Evolutionary conservation across 352 stramenopile genomes (phyloP), one percentile per base, ranked within the genome.

Genomic region (Globisporangium echinulatum): DNA sequence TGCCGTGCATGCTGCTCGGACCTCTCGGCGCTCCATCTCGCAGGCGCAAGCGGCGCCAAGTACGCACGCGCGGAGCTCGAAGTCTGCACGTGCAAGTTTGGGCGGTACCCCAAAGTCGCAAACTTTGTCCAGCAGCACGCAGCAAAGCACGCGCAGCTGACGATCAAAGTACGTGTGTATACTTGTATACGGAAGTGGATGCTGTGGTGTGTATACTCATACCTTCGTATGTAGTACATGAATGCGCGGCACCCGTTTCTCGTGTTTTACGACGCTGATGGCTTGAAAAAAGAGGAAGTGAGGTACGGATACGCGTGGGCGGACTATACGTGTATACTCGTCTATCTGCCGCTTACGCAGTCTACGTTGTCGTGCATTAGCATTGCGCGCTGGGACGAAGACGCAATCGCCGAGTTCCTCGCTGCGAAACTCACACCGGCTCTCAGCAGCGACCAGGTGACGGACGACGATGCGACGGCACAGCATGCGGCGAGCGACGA

Each of bases 331-430:
- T 33, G 25, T 33, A 33, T 33, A 3, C 25, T 33, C 3, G 25
- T 33, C 25, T 33, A 33, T 33, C 25, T 33, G 25, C 25, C 3
- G 25, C 39, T 25, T 19, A 25, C 15, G 25, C 25, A 33, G 25
- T 33, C 25, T 43, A 5, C 25, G 48, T 54, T 13, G 37, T 11
- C 15, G 25, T 19, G 10, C 4, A 6, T 1, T 40, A 90, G 80
- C 61, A 81, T 90, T 57, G 74, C 77, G 44, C 73, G 79, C 52
- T 90, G 80, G 80, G 77, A 90, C 38, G 80, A 90, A 60, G 74
- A 85, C 36, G 79, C 80, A 7, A 88, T 90, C 66, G 70, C 71
- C 7, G 80, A 90, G 72, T 88, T 87, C 54, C 78, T 90, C 49
- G 69, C 63, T 25, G 77, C 75, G 7, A 90, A 90, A 57, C 39